Percentiles rank a stretch among this genome's conserved stretches.
Conservation (phyloP, 2,329 filamentous ascomycete genomes). For the Arthrobotrys sphaeroides region DNA sequence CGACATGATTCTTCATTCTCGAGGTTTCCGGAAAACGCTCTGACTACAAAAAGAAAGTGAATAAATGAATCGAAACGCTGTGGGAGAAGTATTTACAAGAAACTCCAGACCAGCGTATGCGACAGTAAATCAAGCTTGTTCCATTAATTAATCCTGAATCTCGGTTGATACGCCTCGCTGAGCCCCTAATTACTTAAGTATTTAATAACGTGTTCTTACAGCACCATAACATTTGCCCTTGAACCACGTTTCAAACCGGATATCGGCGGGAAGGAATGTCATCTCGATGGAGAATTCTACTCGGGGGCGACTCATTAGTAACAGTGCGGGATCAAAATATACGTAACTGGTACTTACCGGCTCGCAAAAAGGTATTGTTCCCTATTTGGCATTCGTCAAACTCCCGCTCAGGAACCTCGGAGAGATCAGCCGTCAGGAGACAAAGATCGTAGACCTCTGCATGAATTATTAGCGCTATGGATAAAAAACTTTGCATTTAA, state of each 20-base stretch:
- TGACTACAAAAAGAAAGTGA: too few relatives aligned
- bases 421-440: slow-evolving; percentile 48
- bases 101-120: background rate
- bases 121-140: background rate
- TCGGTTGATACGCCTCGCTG: background rate
- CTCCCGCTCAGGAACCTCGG: slow-evolving; percentile 47
- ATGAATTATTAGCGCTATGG: slow-evolving; percentile 7
- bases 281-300: slow-evolving; percentile 53
- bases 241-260: slow-evolving; percentile 52
- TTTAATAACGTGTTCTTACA: slow-evolving; percentile 47
- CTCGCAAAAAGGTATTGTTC: slow-evolving; percentile 50
- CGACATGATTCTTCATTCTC: background rate
- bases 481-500: background rate
- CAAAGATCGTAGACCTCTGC: slow-evolving; percentile 52
- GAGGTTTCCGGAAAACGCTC: background rate
- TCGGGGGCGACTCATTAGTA: background rate
- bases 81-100: slow-evolving; percentile 6
- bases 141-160: background rate
- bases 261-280: slow-evolving; percentile 49
- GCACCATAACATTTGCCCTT: slow-evolving; percentile 54
- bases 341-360: slow-evolving; percentile 13
- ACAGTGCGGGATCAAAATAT: background rate
- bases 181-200: background rate
- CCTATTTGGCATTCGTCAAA: slow-evolving; percentile 53
- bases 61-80: background rate